Evolutionary conservation across 768 basidiomycete species (phyloP).

Genomic region (Mrakia hoshinonis): DNA sequence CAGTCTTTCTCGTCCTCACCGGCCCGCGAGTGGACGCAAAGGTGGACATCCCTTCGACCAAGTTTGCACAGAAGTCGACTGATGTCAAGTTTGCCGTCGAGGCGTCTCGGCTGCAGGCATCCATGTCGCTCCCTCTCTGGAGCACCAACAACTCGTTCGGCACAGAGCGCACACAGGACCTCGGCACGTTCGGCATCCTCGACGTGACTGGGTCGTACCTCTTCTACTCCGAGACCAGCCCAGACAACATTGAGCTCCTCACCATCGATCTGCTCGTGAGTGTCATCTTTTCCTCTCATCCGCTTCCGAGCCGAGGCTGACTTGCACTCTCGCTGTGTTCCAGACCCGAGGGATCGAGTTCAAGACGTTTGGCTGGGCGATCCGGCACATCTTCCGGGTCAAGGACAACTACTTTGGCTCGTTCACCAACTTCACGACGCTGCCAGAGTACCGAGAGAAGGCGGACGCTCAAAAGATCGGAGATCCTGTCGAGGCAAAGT

Average conservation of each 20-base stretch:
- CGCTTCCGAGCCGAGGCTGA: not conserved
- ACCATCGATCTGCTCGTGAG: constrained; percentile 50
- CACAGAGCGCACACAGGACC: constrained; percentile 51
- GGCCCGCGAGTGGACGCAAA: constrained; percentile 52
- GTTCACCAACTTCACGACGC: constrained; percentile 85
- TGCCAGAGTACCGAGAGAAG: constrained; percentile 73
- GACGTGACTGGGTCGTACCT: constrained; percentile 61
- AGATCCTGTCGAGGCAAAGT: constrained; percentile 71
- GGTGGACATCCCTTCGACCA: constrained; percentile 58
- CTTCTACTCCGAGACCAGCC: constrained; percentile 58
- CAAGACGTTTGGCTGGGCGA: constrained; percentile 74
- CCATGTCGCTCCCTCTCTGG: constrained; percentile 74
- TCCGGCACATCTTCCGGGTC: constrained; percentile 77
- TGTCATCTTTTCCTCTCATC: not conserved
- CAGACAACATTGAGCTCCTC: constrained; percentile 70
- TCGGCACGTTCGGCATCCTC: constrained; percentile 56
- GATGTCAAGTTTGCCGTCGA: constrained; percentile 58
- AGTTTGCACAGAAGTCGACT: constrained; percentile 62
- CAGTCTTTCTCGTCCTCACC: constrained; percentile 63
- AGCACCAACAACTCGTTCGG: constrained; percentile 70
- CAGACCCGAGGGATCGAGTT: constrained; percentile 48
- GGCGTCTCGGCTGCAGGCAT: constrained; percentile 51
- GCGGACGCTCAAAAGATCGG: constrained; percentile 56
- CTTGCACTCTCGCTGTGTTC: not conserved
- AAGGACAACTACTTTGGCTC: constrained; percentile 90